phyloP scores from a whole-genome alignment of 257 asterid species.

The Gentiana macrophylla region DNA sequence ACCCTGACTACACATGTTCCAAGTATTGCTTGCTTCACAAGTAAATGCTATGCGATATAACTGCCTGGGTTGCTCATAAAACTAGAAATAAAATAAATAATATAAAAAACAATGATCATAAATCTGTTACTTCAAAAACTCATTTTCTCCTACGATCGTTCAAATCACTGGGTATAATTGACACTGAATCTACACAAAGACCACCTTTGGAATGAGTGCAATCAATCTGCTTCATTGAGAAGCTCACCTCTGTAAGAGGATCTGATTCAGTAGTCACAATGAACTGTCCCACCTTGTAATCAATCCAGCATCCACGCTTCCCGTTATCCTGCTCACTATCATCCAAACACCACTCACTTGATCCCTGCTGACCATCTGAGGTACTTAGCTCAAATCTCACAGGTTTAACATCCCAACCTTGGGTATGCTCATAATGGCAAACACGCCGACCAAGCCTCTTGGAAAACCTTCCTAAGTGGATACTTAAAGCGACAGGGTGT shows the following conservation, averaged over 20 bases:
- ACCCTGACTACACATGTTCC: too few species aligned
- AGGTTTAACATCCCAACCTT: constrained; percentile 93
- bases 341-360: constrained; percentile 53
- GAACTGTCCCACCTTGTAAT: constrained; percentile 86
- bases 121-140: constrained; percentile 19
- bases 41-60: constrained; percentile 12
- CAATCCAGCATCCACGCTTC: constrained; percentile 92
- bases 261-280: constrained; percentile 38
- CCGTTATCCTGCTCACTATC: constrained; percentile 40
- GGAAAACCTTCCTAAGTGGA: constrained; percentile 73
- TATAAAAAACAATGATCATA: constrained; percentile 4
- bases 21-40: too few species aligned
- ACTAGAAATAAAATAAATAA: not conserved
- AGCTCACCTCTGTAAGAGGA: constrained; percentile 57
- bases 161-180: constrained; percentile 56
- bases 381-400: constrained; percentile 65
- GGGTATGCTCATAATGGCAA: constrained; percentile 67
- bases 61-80: constrained; percentile 6
- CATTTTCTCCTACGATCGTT: constrained; percentile 38
- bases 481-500: constrained; percentile 62
- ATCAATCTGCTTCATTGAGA: constrained; percentile 94
- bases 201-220: constrained; percentile 99
- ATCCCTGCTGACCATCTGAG: constrained; percentile 82
- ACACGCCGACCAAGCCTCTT: constrained; percentile 85
- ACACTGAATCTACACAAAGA: constrained; percentile 77